Conservation (phyloP, 768 basidiomycete species). For the Calocera viscosa region DNA sequence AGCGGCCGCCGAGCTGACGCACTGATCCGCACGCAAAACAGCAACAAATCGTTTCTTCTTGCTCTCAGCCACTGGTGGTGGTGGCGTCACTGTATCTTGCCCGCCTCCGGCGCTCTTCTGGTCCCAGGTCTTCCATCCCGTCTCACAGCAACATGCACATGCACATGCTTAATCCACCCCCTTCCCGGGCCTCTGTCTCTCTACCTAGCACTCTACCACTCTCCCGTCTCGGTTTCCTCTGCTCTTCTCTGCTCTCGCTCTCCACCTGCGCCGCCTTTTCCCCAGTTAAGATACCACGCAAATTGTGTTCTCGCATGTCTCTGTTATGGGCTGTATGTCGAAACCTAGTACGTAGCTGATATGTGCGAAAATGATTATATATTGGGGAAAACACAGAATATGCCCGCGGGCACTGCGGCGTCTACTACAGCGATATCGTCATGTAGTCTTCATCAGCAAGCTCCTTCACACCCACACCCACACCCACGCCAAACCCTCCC, state of each 20-base stretch:
- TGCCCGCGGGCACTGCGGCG: too few species aligned
- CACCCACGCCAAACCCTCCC: too few species aligned
- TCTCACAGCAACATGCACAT: background rate
- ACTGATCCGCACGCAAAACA: background rate
- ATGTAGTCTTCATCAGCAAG: too few species aligned
- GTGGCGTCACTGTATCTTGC: background rate
- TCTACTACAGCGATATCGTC: too few species aligned
- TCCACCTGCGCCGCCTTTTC: background rate
- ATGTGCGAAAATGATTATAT: slow-evolving; percentile 2
- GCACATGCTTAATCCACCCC: too few species aligned
- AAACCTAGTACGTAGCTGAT: background rate
- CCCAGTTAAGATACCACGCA: background rate
- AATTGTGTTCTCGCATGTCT: background rate
- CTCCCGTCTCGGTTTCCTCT: too few species aligned
- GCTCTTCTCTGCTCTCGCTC: background rate
- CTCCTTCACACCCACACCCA: too few species aligned
- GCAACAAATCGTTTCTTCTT: background rate
- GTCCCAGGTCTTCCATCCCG: background rate
- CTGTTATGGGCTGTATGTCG: background rate
- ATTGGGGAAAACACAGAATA: too few species aligned
- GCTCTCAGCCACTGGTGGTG: background rate
- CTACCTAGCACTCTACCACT: background rate
- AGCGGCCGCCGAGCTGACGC: background rate
- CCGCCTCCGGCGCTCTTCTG: background rate
- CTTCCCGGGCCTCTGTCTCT: background rate